Conservation (phyloP, 768 basidiomycete species). For the Suillus occidentalis region DNA sequence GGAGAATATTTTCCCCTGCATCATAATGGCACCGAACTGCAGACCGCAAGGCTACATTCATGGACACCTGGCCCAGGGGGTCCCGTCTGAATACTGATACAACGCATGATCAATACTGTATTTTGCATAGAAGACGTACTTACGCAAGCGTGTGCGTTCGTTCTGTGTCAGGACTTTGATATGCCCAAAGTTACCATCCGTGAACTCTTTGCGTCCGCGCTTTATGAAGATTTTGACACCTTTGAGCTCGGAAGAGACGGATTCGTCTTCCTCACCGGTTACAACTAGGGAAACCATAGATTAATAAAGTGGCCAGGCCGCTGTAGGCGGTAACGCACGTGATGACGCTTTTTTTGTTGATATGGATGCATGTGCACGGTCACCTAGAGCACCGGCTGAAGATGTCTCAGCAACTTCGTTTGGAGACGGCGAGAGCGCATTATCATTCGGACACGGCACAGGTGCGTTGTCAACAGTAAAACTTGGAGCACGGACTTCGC, state of each 20-base stretch:
- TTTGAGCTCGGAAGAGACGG: conserved; percentile 54
- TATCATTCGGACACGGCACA: background rate
- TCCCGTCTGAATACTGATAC: conserved; percentile 69
- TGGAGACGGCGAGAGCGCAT: conserved; percentile 18
- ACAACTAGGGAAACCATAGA: conserved; percentile 22
- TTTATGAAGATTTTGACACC: conserved; percentile 54
- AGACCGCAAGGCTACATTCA: conserved; percentile 60
- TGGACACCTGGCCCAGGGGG: conserved; percentile 66
- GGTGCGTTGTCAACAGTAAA: conserved; percentile 9
- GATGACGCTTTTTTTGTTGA: conserved; percentile 18
- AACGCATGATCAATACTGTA: conserved; percentile 17
- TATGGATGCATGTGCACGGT: background rate
- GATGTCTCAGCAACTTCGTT: conserved; percentile 15
- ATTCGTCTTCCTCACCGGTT: conserved; percentile 70
- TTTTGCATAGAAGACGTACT: conserved; percentile 25
- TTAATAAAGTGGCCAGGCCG: background rate
- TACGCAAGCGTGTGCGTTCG: conserved; percentile 33
- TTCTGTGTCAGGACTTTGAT: conserved; percentile 53
- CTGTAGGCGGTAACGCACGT: conserved; percentile 16
- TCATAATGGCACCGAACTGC: conserved; percentile 61
- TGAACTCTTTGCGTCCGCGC: conserved; percentile 47
- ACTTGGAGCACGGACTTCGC: conserved; percentile 11
- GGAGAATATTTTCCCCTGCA: conserved; percentile 52
- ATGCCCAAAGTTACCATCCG: conserved; percentile 59
- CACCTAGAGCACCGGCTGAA: background rate